Evolutionary conservation across 2,329 filamentous ascomycete species (phyloP), one percentile per base, ranked within the genome.

Genomic region (Epichloe scottii): DNA sequence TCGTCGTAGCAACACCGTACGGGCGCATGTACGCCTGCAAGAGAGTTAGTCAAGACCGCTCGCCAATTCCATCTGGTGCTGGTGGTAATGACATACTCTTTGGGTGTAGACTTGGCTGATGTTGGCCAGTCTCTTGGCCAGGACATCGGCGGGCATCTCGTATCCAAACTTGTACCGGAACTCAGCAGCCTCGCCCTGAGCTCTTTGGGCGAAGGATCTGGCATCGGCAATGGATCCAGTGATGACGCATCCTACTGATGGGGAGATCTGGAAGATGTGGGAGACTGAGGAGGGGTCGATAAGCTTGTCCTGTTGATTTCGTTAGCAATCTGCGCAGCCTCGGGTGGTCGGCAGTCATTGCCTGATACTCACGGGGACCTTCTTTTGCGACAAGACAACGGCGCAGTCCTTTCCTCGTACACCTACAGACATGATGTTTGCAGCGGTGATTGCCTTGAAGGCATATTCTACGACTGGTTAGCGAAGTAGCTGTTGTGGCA

Each of bases 41-140:
- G 12, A 3, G 12, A n/a, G 23, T 51, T 35, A 51, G 49, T 38
- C 21, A 26, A 34, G 5, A 4, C 23, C 21, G 12, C 35, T 33
- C 14, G 5, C 30, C 12, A 14, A 42, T 33, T 15, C 4, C 7
- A 30, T 30, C 15, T 37, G 15, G 30, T 15, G 15, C 19, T 49
- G 26, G 39, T 14, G 19, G 6, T 6, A 11, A 23, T 15, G 14
- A 60, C 73, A 66, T 68, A 97, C 93, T 70, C 89, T 78, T 74
- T 98, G 93, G 60, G 93, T 98, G 72, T 97, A 98, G 58, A 98
- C 93, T 72, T 98, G 93, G 71, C 89, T 96, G 75, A 98, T 96
- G 73, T 98, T 98, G 67, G 93, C 93, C 71, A 98, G 76, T 66
- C 93, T 82, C 81, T 98, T 98, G 58, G 93, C 88, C 63, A 98